Evolutionary conservation across 2,329 filamentous ascomycete species (phyloP).

Genomic region (Lecanicillium sp.): DNA sequence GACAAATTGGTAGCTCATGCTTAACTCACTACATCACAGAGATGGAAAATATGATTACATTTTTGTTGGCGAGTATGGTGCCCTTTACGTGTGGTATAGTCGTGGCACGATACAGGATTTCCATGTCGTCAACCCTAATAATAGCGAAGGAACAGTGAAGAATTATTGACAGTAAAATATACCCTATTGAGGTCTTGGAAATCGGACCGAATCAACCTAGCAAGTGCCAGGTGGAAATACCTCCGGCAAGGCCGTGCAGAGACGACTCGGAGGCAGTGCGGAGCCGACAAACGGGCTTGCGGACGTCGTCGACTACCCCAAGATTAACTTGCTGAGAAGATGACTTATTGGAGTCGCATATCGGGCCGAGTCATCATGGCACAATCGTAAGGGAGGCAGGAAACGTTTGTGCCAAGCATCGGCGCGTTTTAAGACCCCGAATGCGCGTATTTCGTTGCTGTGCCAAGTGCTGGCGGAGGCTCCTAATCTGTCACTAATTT

Average conservation of each 20-base stretch:
- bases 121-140: too few relatives aligned
- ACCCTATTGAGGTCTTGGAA: background rate
- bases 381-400: too few relatives aligned
- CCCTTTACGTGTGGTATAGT: constrained; percentile 11
- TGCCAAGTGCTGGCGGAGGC: constrained; percentile 1
- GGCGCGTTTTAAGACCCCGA: background rate
- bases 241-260: background rate
- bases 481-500: constrained; percentile 2
- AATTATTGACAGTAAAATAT: too few relatives aligned
- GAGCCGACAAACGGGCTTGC: background rate
- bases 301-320: background rate
- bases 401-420: background rate
- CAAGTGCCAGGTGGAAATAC: background rate
- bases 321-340: background rate
- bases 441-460: background rate
- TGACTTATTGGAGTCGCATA: too few relatives aligned
- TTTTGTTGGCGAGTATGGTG: constrained; percentile 5
- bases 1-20: background rate
- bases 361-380: too few relatives aligned
- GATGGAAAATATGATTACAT: constrained; percentile 11
- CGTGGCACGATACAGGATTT: constrained; percentile 9
- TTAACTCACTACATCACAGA: background rate
- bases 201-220: constrained; percentile 1
- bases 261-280: constrained; percentile 1
- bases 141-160: too few relatives aligned